phyloP scores from a whole-genome alignment of 768 basidiomycete species.

The Floccularia luteovirens region DNA sequence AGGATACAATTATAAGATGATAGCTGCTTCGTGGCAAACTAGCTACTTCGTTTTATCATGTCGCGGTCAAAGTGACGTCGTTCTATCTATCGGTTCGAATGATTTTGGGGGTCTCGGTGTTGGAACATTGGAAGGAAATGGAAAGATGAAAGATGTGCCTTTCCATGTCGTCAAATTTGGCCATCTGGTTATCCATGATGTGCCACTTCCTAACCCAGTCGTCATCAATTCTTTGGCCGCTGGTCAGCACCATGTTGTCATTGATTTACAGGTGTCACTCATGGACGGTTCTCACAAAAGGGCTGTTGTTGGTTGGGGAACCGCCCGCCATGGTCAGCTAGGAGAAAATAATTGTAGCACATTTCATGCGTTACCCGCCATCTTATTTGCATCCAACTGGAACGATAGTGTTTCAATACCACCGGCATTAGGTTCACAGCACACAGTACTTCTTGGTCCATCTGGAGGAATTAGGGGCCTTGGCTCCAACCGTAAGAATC shows the following conservation, averaged over 20 bases:
- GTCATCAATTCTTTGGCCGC: conserved; percentile 40
- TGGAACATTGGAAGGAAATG: conserved; percentile 20
- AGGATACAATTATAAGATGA: conserved; percentile 35
- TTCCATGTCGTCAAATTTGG: conserved; percentile 37
- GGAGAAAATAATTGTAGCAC: conserved; percentile 26
- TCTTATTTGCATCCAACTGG: conserved; percentile 21
- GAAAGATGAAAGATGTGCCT: conserved; percentile 10
- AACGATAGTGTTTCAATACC: conserved; percentile 24
- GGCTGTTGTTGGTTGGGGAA: conserved; percentile 72
- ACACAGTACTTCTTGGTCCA: conserved; percentile 46
- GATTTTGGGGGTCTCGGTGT: conserved; percentile 80
- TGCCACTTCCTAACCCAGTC: conserved; percentile 12
- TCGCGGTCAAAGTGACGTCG: conserved; percentile 32
- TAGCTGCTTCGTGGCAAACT: conserved; percentile 81
- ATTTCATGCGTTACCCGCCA: conserved; percentile 22
- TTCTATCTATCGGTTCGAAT: conserved; percentile 79
- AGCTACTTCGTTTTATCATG: conserved; percentile 59
- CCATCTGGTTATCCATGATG: conserved; percentile 22
- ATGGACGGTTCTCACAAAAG: conserved; percentile 13
- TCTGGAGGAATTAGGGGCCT: conserved; percentile 42
- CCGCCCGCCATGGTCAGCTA: conserved; percentile 80
- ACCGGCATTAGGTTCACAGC: conserved; percentile 35
- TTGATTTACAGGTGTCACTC: conserved; percentile 23
- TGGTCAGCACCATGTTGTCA: conserved; percentile 71
- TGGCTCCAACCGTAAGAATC: conserved; percentile 71